phyloP scores from a whole-genome alignment of 2,329 filamentous ascomycete genomes.

The Monosporascus sp. region DNA sequence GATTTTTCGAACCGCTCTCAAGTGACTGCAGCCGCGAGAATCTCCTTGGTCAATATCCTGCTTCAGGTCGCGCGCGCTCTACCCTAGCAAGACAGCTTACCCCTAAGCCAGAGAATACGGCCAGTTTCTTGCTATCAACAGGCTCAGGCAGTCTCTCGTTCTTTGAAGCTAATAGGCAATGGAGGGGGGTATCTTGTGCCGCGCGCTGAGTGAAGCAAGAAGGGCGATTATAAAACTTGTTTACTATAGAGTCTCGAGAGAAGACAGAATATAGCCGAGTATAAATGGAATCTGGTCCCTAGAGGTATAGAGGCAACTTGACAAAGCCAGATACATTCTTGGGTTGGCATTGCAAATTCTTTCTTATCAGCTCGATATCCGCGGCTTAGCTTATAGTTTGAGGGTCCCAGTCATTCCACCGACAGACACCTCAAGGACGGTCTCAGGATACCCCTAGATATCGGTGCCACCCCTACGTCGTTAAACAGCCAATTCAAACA shows the following conservation, averaged over 20 bases:
- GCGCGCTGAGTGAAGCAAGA: conserved; percentile 25
- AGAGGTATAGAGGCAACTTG: neutral
- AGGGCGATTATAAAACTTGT: neutral
- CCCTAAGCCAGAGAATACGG: conserved; percentile 8
- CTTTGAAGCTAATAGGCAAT: conserved; percentile 11
- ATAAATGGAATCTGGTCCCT: neutral
- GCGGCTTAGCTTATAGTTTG: neutral
- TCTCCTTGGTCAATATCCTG: conserved; percentile 12
- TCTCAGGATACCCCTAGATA: neutral
- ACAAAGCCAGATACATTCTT: neutral
- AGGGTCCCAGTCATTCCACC: neutral
- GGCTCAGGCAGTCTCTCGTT: conserved; percentile 14
- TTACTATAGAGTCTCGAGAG: neutral
- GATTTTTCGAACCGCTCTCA: conserved; percentile 4
- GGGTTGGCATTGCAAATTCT: neutral
- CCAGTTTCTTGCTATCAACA: conserved; percentile 1
- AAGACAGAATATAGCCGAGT: conserved; percentile 2
- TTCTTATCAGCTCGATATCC: neutral
- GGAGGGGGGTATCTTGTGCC: conserved; percentile 20
- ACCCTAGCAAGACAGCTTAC: conserved; percentile 5
- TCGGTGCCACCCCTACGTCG: neutral
- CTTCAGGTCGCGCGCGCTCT: conserved; percentile 23
- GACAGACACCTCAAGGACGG: neutral
- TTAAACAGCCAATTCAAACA: neutral
- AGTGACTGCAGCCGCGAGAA: conserved; percentile 11